Evolutionary conservation across 1,139 yeast genomes (phyloP).

Genomic region (Geotrichum candidum): DNA sequence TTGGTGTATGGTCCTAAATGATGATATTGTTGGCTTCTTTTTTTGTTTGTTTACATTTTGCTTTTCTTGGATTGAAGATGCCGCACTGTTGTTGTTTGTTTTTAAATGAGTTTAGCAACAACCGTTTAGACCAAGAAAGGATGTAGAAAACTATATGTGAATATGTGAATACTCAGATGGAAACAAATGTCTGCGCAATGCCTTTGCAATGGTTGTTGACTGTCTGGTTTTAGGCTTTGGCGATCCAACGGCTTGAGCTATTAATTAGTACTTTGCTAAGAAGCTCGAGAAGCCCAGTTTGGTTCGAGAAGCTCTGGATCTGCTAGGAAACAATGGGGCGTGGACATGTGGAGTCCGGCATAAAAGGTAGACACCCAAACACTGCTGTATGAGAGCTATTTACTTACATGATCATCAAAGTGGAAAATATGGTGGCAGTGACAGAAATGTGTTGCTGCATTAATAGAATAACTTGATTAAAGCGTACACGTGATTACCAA

Average conservation of each 20-base stretch:
- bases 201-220: not conserved
- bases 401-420: not conserved
- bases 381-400: not conserved
- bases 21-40: not conserved
- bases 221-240: no score
- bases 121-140: no score
- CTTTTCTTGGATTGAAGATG: not conserved
- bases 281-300: no score
- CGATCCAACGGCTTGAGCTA: no score
- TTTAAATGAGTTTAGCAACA: not conserved
- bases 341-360: not conserved
- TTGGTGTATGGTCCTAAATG: not conserved
- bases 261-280: no score
- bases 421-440: not conserved
- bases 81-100: not conserved
- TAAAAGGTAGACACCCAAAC: not conserved
- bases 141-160: no score
- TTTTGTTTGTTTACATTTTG: not conserved
- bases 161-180: not conserved
- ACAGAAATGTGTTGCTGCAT: not conserved
- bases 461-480: no score
- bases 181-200: not conserved
- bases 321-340: no score
- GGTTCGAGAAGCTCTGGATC: no score
- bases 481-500: no score